Evolutionary conservation across 148 eudicot species (phyloP), one percentile per base, ranked within the genome.

Genomic region (Camellia lanceoleosa): DNA sequence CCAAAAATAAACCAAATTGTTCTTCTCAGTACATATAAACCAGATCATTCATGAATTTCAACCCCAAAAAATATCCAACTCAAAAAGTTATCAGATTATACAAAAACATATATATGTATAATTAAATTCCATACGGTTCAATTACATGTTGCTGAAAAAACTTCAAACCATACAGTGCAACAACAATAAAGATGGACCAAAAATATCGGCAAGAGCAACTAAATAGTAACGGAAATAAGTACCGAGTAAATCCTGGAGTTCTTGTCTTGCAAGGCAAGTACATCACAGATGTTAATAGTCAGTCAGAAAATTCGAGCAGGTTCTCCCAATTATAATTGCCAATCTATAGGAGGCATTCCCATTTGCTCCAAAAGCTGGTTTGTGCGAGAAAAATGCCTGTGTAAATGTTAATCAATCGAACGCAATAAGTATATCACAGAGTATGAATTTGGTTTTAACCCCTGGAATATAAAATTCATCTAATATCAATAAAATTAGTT

Each of bases 361-460:
- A 75, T 85, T 80, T 91, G 79, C 87, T 92, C 89, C 73, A 96
- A 75, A 56, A 90, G 80, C 88, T 86, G 83, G 85, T 96, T 96
- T 58, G 97, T 88, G 20, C 85, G 89, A 77, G 99, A 96, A 88
- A 96, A 96, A 87, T 96, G 99, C 95, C 97, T 94, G 92, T n/a
- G 49, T 56, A 69, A 11, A 49, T 41, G 16, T 41, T 12, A 6
- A 49, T 71, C 44, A 49, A 61, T 20, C 0, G 18, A 16, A 41
- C 9, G 30, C 52, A 49, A 49, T 11, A 38, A 56, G 30, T 20
- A 71, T 42, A 71, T 42, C 4, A 5, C 9, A 15, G 14, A 5
- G 47, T 13, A 7, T 20, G 42, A 19, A 46, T 70, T 46, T 1
- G 11, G 51, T 42, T 68, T 16, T 19, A 19, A 55, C 6, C 60